Evolutionary conservation across 768 basidiomycete species (phyloP).

Genomic region (Hygrophorus pudorinus): DNA sequence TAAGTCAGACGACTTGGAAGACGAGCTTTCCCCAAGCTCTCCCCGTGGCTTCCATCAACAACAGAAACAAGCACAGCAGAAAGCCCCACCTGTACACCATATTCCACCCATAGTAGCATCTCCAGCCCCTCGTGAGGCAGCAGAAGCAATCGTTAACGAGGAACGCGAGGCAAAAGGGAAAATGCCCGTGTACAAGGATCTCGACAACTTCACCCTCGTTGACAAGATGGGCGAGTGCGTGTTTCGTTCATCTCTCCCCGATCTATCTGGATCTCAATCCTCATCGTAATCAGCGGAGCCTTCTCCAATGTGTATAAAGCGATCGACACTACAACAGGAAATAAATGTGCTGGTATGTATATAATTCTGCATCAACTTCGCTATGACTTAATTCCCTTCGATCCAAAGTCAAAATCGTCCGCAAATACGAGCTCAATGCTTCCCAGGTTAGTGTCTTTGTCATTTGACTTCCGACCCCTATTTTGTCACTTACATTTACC

Average conservation of each 20-base stretch:
- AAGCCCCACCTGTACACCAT: constrained; percentile 10
- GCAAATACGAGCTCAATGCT: constrained; percentile 85
- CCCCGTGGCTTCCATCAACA: constrained; percentile 22
- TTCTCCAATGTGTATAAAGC: constrained; percentile 99
- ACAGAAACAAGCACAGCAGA: constrained; percentile 15
- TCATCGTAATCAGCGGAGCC: constrained; percentile 52
- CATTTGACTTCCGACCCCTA: constrained; percentile 16
- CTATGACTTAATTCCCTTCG: constrained; percentile 11
- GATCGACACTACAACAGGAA: constrained; percentile 58
- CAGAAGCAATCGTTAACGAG: constrained; percentile 65
- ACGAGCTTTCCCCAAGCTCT: constrained; percentile 3
- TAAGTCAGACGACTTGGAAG: constrained; percentile 9
- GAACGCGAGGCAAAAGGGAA: constrained; percentile 62
- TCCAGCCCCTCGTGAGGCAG: constrained; percentile 30
- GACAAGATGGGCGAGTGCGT: constrained; percentile 94
- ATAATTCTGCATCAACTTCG: constrained; percentile 7
- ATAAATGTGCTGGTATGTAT: constrained; percentile 74
- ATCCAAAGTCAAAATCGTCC: constrained; percentile 78
- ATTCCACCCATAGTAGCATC: constrained; percentile 6
- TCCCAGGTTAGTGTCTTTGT: constrained; percentile 63
- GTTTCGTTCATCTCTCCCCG: constrained; percentile 7
- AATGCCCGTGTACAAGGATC: constrained; percentile 81
- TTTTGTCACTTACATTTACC: constrained; percentile 7
- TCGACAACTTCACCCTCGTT: constrained; percentile 67
- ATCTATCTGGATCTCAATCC: constrained; percentile 13